Evolutionary conservation across 139 green algal genomes (phyloP), one percentile per base, ranked within the genome.

Genomic region (Astrephomene gubernaculifera): DNA sequence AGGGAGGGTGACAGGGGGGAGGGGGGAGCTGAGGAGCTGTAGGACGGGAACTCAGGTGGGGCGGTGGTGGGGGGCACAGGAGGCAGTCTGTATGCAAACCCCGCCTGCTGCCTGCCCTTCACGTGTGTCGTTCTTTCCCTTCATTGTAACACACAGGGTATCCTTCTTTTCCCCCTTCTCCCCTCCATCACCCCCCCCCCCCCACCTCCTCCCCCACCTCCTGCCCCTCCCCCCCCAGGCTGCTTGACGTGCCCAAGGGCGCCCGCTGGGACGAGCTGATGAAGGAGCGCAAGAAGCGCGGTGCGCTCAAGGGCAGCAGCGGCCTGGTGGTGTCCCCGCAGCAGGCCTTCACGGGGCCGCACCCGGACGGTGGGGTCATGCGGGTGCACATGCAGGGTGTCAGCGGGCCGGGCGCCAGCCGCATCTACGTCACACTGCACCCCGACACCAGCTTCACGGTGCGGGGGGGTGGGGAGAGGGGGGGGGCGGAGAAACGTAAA

Each of bases 341-440:
- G 57, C 38, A 36, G 22, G 65, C 79, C 21, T 86, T 86, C 52
- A 49, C 71, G 79, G 79, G 79, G 27, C 22, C 79, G 45, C 79
- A 86, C 65, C 79, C 79, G 24, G 79, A 86, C 49, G 79, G 79
- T 24, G 79, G 79, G 67, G 70, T 44, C 79, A 85, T 86, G 79
- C 69, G 69, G n/a, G 43, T 86, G 33, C 57, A 79, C 24, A 29
- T 79, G 64, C 79, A 80, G 71, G 71, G 75, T 27, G 75, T 83
- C 22, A 61, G n/a, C 43, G 65, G 45, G 3, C 6, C 27, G 14
- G 45, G 21, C 5, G 29, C 19, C 6, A 24, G 21, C 2, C 65
- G 45, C 65, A 70, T 86, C 31, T 36, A 79, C 29, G 68, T 39
- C 45, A 79, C 67, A 7, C 12, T 86, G 33, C 79, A 86, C 65